Base-by-base conservation (phyloP, 2,329 filamentous ascomycete genomes). In the Xylaria sp. region DNA sequence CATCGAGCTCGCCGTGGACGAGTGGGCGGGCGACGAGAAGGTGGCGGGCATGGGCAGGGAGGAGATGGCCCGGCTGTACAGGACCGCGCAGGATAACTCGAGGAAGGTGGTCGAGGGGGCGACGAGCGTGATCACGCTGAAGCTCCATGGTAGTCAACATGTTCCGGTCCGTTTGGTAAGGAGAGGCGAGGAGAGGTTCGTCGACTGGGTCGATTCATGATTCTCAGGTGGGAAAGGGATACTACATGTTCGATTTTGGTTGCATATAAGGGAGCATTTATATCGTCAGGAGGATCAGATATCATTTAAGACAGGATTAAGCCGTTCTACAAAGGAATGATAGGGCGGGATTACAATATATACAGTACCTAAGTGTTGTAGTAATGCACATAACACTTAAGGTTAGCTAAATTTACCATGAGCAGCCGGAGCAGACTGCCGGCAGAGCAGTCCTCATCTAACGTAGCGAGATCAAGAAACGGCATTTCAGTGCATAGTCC, bases 111-210 rank as follows among this genome's bases (percentile, higher is more conserved):
- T 91, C 44, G 72, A 71, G 52, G 72, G 76, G 26, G 85, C 88
- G 62, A 78, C 74, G 22, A 82, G 81, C n/a, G 71, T 90, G 52
- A 78, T 93, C 56, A 92, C 90, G 55, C 74, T 93, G 61, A 89
- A 91, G 73, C 76, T 93, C 70, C 78, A 85, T 24, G 78, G 74
- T n/a, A 75, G 71, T 19, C 74, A 75, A 5, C 75, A 80, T 50
- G 83, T 93, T 29, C 86, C 87, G 0, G 74, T 93, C 39, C 74
- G 88, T 59, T 71, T 93, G 60, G 86, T 90, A 8, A 84, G 75
- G 73, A 83, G 87, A 61, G 89, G 89, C 0, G 72, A 81, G 59
- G 90, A 92, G 77, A 80, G 81, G 64, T 92, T 92, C 72, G 72
- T 82, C 37, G 66, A 71, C 39, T 73, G 58, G 58, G 41, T 60